Percentiles rank a stretch among this genome's conserved stretches.
phyloP scores from a whole-genome alignment of 768 basidiomycete species.

The Amanita pseudoporphyria region DNA sequence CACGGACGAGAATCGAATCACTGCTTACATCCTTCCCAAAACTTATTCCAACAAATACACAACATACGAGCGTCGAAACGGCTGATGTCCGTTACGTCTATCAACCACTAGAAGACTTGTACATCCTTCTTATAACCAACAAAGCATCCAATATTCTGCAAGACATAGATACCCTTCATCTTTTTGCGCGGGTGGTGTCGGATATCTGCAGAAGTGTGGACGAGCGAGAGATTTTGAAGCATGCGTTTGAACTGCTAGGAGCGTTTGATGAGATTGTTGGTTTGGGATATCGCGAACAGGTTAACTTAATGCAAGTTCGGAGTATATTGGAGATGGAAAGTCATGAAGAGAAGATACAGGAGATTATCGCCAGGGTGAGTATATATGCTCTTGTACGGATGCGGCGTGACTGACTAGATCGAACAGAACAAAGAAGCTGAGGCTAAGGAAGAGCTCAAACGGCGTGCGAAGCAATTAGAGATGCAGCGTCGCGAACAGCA shows the following conservation, averaged over 20 bases:
- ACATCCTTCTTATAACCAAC: slow-evolving; percentile 96
- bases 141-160: slow-evolving; percentile 98
- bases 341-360: slow-evolving; percentile 93
- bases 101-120: slow-evolving; percentile 93
- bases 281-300: slow-evolving; percentile 75
- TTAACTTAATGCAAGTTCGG: slow-evolving; percentile 71
- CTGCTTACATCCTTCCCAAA: slow-evolving; percentile 96
- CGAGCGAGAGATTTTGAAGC: slow-evolving; percentile 82
- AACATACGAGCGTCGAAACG: slow-evolving; percentile 96
- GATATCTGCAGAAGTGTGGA: slow-evolving; percentile 82
- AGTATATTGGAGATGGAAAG: slow-evolving; percentile 83
- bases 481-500: slow-evolving; percentile 96
- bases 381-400: not conserved
- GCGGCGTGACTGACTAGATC: not conserved
- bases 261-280: slow-evolving; percentile 97
- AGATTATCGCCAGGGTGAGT: slow-evolving; percentile 89
- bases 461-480: slow-evolving; percentile 95
- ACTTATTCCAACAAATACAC: slow-evolving; percentile 88
- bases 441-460: slow-evolving; percentile 97
- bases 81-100: slow-evolving; percentile 94
- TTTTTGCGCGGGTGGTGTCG: slow-evolving; percentile 89
- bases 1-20: slow-evolving; percentile 86
- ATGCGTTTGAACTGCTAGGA: slow-evolving; percentile 87
- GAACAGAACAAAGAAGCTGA: slow-evolving; percentile 95
- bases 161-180: slow-evolving; percentile 93